phyloP scores from a whole-genome alignment of 2,329 filamentous ascomycete genomes.

The Ophiostoma ips region DNA sequence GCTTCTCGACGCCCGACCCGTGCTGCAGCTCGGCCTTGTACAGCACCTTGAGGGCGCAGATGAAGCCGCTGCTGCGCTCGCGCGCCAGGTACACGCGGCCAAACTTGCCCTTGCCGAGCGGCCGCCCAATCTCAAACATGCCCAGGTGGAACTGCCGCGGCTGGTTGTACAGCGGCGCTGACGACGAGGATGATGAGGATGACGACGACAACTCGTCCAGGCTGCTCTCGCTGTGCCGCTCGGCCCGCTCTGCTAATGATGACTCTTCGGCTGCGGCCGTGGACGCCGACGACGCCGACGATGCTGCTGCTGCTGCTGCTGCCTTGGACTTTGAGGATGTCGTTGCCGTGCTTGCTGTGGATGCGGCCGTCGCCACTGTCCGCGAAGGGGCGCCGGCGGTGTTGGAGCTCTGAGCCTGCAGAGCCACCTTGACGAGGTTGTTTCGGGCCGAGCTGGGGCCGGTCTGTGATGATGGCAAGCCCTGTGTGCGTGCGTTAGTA shows the following conservation, averaged over 20 bases:
- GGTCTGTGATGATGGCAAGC: slow-evolving; percentile 25
- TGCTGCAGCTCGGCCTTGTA: slow-evolving; percentile 74
- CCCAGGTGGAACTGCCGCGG: slow-evolving; percentile 68
- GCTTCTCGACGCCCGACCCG: slow-evolving; percentile 66
- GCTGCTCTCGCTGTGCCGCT: not conserved
- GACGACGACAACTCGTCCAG: not conserved
- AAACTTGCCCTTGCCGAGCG: slow-evolving; percentile 77
- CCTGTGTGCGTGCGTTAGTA: slow-evolving; percentile 3
- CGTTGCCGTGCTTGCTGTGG: not conserved
- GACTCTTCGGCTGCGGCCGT: slow-evolving; percentile 27
- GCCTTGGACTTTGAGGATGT: not conserved
- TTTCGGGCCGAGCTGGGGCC: slow-evolving; percentile 48
- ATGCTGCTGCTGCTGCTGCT: slow-evolving; percentile 13
- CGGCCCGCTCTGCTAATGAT: not conserved
- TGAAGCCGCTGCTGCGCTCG: slow-evolving; percentile 64
- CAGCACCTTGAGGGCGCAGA: slow-evolving; percentile 75
- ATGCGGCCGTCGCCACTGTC: slow-evolving; percentile 39
- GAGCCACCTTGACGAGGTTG: slow-evolving; percentile 73
- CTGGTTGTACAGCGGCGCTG: slow-evolving; percentile 12
- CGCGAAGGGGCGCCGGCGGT: slow-evolving; percentile 51
- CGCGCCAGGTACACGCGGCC: slow-evolving; percentile 75
- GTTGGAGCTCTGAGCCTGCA: slow-evolving; percentile 64
- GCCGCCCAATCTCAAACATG: slow-evolving; percentile 88
- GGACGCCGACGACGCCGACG: slow-evolving; percentile 30
- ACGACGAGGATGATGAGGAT: not conserved